Base-by-base conservation (phyloP, 164 flowering plant genomes). In the Kingdonia uniflora region DNA sequence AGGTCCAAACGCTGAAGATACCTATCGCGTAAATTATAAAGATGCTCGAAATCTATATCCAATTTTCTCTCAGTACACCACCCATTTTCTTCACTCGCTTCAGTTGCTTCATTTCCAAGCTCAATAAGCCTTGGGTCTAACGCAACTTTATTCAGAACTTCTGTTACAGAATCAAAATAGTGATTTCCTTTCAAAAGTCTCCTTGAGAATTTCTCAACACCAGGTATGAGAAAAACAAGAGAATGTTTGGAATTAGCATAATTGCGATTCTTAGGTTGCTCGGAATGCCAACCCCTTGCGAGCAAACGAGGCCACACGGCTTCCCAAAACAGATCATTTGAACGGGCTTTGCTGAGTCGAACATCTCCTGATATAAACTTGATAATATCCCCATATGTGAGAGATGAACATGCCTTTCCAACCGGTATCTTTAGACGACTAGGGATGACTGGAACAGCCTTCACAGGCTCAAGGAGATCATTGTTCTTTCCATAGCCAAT, bases 221-320 rank as follows among this genome's bases (percentile, higher is more conserved):
- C 87, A 13, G 97, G 92, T 22, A 78, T 39, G 35, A 89, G 80
- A 62, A 86, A 89, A 45, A 86, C 92, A 56, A 89, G 66, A 42
- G 62, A 52, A 59, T 76, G 53, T 44, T 75, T 85, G 19, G 78
- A 57, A 50, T 48, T 60, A 40, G 67, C 49, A 56, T 59, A 70
- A 49, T 58, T 45, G 6, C 71, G 59, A 60, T 70, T 52, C 54
- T 72, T 77, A 11, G 95, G 95, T 69, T 89, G 85, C 78, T 82
- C 95, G 20, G 99, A 89, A 33, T 86, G 95, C 99, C 99, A 94
- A 1, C 99, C 99, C 63, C 85, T 72, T n/a, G 87, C 97, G 11
- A 94, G 76, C 56, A 94, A 62, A 52, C 99, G 95, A 51, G 99
- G 99, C 99, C 99, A 94, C 55, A 94, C 95, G 11, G 99, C 97